Base-by-base conservation (phyloP, 2,329 filamentous ascomycete genomes). In the Cladosporium velox region DNA sequence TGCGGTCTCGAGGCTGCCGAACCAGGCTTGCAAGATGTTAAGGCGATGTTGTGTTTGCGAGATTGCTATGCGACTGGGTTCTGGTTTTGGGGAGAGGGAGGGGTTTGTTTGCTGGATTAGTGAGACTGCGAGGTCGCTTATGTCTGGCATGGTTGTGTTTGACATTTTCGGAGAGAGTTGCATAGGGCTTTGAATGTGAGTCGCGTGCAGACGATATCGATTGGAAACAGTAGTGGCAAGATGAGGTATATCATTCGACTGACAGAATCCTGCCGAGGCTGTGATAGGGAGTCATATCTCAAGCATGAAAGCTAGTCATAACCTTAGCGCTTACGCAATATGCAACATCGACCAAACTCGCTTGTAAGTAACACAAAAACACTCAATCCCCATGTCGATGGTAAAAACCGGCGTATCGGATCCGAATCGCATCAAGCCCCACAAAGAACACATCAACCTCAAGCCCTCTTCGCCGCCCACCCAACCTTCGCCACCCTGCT, bases 401-500 rank as follows among this genome's bases (percentile, higher is more conserved):
- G 10, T 10, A 34, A 34, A 2, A 11, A 38, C 2, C 38, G 7
- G 5, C 15, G 6, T 7, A 41, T n/a, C 38, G 6, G n/a, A 21
- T 6, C 18, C 34, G 8, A 41, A n/a, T 21, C 38, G 18, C 38
- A n/a, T 44, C 38, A 10, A 2, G 1, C 6, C 38, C 38, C 15
- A 14, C 18, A 44, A n/a, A 44, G 18, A n/a, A 18, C 18, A 5
- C 38, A 44, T 44, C 35, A 44, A n/a, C 1, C 41, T 57, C 52
- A 58, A 15, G 68, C 67, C 35, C 70, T 59, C 44, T 55, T 67
- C 28, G 70, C 70, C 34, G 32, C 58, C 69, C 71, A 72, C 18
- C 72, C 72, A 65, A 65, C 59, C 57, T 67, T 72, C 35, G 65
- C 66, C 12, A 72, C 69, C 26, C 72, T 59, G 60, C 69, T 71